Conservation (phyloP, 331 rosid species). For the Telfairia occidentalis region DNA sequence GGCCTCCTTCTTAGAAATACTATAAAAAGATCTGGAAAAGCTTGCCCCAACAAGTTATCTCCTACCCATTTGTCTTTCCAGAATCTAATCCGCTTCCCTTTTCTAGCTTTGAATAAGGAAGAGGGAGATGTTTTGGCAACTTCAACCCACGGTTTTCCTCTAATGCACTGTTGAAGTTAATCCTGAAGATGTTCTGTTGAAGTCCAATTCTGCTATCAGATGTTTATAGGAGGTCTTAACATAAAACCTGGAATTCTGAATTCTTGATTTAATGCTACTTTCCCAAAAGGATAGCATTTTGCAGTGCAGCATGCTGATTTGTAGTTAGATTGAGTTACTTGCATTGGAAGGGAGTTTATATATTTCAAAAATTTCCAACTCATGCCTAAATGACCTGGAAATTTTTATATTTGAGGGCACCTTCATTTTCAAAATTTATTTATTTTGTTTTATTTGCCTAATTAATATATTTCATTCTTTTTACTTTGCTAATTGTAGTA, state of each 20-base stretch:
- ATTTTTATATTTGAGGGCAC: not conserved
- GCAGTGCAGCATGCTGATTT: not conserved
- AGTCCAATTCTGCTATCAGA: not conserved
- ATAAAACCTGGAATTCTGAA: not conserved
- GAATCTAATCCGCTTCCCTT: too few relatives aligned
- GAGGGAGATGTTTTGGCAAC: too few relatives aligned
- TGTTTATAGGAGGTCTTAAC: not conserved
- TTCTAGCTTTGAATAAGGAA: too few relatives aligned
- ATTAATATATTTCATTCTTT: not conserved
- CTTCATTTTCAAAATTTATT: not conserved
- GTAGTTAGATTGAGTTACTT: not conserved
- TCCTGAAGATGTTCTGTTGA: not conserved
- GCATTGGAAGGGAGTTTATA: not conserved
- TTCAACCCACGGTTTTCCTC: too few relatives aligned
- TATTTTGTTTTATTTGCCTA: slow-evolving; percentile 7
- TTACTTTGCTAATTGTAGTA: not conserved
- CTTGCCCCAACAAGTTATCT: too few relatives aligned
- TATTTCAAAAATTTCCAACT: not conserved
- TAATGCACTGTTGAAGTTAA: not conserved
- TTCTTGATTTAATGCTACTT: not conserved
- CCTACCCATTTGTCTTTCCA: too few relatives aligned
- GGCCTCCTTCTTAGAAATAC: too few relatives aligned
- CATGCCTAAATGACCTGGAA: not conserved
- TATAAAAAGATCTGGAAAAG: too few relatives aligned
- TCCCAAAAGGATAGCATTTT: not conserved